These are phyloP conservation scores for Coemansia sp. DNA, from an alignment of 192 early-diverging fungal species.

Conservation along the genomic window DNA sequence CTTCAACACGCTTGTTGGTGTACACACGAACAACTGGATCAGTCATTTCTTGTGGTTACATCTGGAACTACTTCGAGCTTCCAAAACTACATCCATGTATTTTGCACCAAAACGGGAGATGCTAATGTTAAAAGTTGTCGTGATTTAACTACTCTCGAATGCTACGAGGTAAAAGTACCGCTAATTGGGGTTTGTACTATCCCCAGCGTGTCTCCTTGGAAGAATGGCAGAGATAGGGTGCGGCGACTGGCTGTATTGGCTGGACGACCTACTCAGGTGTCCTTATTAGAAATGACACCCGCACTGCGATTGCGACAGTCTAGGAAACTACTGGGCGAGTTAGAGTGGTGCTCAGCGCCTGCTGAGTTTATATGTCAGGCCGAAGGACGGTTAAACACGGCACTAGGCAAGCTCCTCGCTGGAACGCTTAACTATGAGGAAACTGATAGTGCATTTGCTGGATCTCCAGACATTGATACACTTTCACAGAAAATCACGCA, in stretches of 20 bases:
- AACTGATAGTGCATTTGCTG: neutral
- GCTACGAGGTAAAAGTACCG: constrained; percentile 5
- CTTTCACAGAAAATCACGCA: constrained; percentile 7
- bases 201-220: constrained; percentile 29
- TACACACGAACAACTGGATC: constrained; percentile 20
- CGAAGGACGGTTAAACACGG: constrained; percentile 8
- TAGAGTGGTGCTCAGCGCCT: constrained; percentile 24
- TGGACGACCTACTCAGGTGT: constrained; percentile 14
- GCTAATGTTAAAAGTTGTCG: constrained; percentile 12
- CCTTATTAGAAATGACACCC: constrained; percentile 11
- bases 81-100: constrained; percentile 20
- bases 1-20: constrained; percentile 37
- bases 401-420: constrained; percentile 6
- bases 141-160: constrained; percentile 11
- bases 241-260: constrained; percentile 8
- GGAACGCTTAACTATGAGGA: neutral
- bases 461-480: neutral
- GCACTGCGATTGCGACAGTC: constrained; percentile 9
- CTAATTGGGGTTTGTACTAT: constrained; percentile 17
- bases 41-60: constrained; percentile 33
- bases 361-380: neutral
- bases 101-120: constrained; percentile 10
- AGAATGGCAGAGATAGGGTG: constrained; percentile 29
- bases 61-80: constrained; percentile 20
- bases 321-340: constrained; percentile 20